Evolutionary conservation across 768 basidiomycete species (phyloP).

Genomic region (Nidularia pulvinata): DNA sequence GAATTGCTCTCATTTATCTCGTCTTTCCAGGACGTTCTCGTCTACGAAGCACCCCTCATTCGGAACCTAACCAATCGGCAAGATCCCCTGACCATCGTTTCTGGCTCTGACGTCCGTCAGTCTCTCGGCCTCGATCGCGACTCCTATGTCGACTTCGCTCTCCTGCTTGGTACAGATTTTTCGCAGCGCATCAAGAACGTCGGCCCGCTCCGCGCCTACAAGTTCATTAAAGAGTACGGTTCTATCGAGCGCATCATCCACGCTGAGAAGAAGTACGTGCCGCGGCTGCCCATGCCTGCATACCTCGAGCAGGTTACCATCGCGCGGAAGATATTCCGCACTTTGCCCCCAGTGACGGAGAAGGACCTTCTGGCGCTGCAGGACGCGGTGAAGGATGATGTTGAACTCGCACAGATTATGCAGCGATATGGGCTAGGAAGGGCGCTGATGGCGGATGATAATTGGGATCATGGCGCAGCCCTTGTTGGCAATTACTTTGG

Average conservation of each 20-base stretch:
- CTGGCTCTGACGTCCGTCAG: conserved; percentile 59
- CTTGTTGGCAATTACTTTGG: conserved; percentile 66
- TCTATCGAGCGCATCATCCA: conserved; percentile 73
- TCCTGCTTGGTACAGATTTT: conserved; percentile 91
- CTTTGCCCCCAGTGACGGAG: conserved; percentile 67
- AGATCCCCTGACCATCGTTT: conserved; percentile 62
- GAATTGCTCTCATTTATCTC: conserved; percentile 37
- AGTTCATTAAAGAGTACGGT: conserved; percentile 69
- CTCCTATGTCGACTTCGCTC: conserved; percentile 79
- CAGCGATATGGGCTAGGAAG: conserved; percentile 49
- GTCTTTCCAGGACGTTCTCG: conserved; percentile 67
- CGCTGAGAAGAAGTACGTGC: conserved; percentile 47
- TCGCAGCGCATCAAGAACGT: conserved; percentile 82
- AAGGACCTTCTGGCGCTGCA: conserved; percentile 26
- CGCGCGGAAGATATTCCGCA: conserved; percentile 66
- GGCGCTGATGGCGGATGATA: conserved; percentile 22
- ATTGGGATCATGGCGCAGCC: conserved; percentile 43
- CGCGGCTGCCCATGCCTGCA: conserved; percentile 37
- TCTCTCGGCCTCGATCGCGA: conserved; percentile 55
- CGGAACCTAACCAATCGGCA: conserved; percentile 69
- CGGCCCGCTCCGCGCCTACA: conserved; percentile 77
- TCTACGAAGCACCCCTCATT: conserved; percentile 82
- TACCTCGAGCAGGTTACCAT: conserved; percentile 67
- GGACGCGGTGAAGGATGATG: conserved; percentile 34
- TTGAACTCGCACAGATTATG: conserved; percentile 42